Evolutionary conservation across 495 filamentous ascomycete genomes (phyloP).

Genomic region (Barbatosphaeria neglecta): DNA sequence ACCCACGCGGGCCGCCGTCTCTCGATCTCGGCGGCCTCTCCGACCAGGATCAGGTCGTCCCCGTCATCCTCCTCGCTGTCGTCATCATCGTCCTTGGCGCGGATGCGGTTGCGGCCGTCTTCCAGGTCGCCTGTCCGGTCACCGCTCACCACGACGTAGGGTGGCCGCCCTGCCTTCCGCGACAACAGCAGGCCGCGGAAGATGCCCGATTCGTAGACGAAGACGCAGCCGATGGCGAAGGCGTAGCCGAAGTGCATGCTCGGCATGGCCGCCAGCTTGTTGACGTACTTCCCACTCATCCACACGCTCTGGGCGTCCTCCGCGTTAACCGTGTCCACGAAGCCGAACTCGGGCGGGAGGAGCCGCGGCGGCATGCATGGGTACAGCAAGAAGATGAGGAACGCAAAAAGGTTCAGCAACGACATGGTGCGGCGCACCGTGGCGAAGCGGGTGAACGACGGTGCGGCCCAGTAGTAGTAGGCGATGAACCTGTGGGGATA

Average conservation of each 20-base stretch:
- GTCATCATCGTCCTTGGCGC: neutral
- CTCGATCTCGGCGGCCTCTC: neutral
- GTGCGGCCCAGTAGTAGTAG: conserved; percentile 14
- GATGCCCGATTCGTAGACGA: conserved; percentile 30
- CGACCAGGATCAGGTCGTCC: conserved; percentile 14
- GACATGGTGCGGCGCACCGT: conserved; percentile 58
- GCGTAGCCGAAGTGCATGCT: conserved; percentile 66
- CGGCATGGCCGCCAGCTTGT: conserved; percentile 54
- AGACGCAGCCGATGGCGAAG: conserved; percentile 56
- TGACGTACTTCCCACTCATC: conserved; percentile 43
- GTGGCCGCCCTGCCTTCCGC: conserved; percentile 2
- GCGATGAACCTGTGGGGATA: conserved; percentile 20
- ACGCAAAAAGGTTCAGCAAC: conserved; percentile 64
- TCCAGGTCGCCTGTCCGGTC: neutral
- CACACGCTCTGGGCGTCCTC: conserved; percentile 38
- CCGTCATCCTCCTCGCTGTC: neutral
- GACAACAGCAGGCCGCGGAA: neutral
- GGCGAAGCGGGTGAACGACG: conserved; percentile 27
- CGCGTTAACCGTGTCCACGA: conserved; percentile 65
- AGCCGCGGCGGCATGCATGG: conserved; percentile 74
- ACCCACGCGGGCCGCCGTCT: conserved; percentile 1
- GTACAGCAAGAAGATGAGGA: conserved; percentile 66
- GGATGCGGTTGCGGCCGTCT: conserved; percentile 2
- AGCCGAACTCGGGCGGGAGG: conserved; percentile 52
- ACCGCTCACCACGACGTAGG: too few species aligned